Evolutionary conservation across 1,284 basidiomycete species (phyloP), one percentile per base, ranked within the genome.

Genomic region (Naganishia sp.): DNA sequence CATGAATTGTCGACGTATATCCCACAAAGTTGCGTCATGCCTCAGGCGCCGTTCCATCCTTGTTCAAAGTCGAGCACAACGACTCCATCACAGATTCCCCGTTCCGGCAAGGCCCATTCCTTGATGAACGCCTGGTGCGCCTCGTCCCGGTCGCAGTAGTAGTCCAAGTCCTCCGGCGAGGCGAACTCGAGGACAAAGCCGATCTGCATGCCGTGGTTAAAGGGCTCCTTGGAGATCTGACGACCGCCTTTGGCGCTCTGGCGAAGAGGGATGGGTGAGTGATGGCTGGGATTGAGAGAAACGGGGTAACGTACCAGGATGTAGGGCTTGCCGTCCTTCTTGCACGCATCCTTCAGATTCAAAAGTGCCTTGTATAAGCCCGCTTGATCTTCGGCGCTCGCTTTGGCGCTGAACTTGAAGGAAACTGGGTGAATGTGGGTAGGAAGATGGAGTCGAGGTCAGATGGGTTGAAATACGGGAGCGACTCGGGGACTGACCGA

Each of bases 211-310:
- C 44, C 55, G 18, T 56, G 56, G 43, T 56, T 21, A 21, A 49
- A 53, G 21, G 36, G 28, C 49, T 68, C 67, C 23, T 64, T 64
- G 44, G 63, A 65, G 23, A 44, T 49, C 48, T 68, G 56, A 28
- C 44, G 56, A n/a, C 67, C 67, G 39, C 67, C 67, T 48, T 52
- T 65, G 50, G 60, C 23, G 42, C 50, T 60, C 67, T 68, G 23
- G 3, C 2, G 15, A 21, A 10, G 39, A 13, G 46, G 18, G 45
- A 33, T 44, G 9, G 4, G n/a, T 48, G 33, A 18, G 21, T 9
- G 39, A 10, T 21, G 21, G 23, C 10, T 16, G 9, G 23, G 31
- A 18, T 2, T 11, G 10, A 60, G 45, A 11, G n/a, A 39, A 28
- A 28, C 31, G 13, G 28, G 28, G 55, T 6, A 5, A 63, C 66